Conservation (phyloP, 140 eudicot species). For the Oenanthe javanica region DNA sequence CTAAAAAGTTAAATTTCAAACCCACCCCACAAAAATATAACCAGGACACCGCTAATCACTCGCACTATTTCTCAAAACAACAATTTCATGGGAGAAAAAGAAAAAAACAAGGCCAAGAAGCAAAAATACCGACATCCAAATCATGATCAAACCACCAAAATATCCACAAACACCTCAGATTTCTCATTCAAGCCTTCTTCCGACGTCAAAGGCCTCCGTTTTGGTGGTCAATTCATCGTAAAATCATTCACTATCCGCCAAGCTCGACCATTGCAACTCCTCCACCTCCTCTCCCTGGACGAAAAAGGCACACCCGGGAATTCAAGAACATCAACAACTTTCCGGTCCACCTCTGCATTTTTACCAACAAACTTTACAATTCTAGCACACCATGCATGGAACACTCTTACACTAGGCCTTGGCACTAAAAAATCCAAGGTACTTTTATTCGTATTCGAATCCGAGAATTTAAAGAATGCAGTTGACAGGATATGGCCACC, state of each 20-base stretch:
- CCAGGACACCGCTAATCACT: conserved; percentile 15
- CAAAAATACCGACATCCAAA: conserved; percentile 73
- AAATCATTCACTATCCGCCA: conserved; percentile 98
- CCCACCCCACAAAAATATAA: conserved; percentile 11
- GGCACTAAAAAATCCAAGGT: conserved; percentile 90
- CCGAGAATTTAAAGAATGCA: conserved; percentile 45
- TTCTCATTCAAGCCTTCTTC: conserved; percentile 73
- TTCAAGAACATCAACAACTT: conserved; percentile 16
- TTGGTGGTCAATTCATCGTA: conserved; percentile 86
- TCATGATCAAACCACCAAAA: conserved; percentile 29
- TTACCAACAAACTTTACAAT: conserved; percentile 93
- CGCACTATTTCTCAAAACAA: not conserved
- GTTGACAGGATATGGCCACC: conserved; percentile 72
- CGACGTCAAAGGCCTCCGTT: conserved; percentile 85
- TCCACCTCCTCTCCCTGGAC: conserved; percentile 62
- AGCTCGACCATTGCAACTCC: conserved; percentile 63
- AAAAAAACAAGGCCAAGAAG: conserved; percentile 50
- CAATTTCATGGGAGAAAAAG: conserved; percentile 40
- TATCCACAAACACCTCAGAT: conserved; percentile 30
- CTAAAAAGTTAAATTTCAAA: not conserved
- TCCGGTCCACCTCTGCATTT: conserved; percentile 71
- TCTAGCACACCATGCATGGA: conserved; percentile 98
- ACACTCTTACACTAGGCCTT: conserved; percentile 88
- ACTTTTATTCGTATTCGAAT: conserved; percentile 63
- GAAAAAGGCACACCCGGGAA: conserved; percentile 14